These are phyloP conservation scores for Avena sativa DNA, from an alignment of 176 grass and related monocot species.

Conservation along the genomic window DNA sequence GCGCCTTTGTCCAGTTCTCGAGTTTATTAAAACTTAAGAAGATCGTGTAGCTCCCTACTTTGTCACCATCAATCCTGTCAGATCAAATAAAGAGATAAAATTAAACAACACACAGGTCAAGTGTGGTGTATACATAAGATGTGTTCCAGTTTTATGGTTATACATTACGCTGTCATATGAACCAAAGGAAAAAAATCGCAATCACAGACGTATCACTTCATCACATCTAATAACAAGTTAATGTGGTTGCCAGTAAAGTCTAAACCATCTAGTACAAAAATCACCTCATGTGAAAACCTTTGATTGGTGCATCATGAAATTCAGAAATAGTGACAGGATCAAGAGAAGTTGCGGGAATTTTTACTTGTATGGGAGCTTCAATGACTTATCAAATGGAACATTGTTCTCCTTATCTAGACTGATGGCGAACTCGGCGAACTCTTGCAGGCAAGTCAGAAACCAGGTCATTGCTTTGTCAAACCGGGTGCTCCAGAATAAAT, in stretches of 20 bases:
- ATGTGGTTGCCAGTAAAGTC: background rate
- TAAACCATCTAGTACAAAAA: background rate
- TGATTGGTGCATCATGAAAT: background rate
- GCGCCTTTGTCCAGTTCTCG: constrained; percentile 92
- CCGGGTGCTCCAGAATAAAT: constrained; percentile 97
- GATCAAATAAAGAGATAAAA: constrained; percentile 11
- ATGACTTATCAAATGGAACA: constrained; percentile 83
- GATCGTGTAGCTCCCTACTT: constrained; percentile 89
- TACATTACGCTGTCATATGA: background rate
- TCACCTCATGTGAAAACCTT: background rate
- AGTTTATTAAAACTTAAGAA: constrained; percentile 92
- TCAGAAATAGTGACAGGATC: background rate
- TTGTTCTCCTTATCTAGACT: constrained; percentile 84
- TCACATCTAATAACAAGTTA: background rate
- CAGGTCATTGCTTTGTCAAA: constrained; percentile 99
- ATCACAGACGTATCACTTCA: background rate
- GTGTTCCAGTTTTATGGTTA: constrained; percentile 1
- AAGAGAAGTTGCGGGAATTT: constrained; percentile 20
- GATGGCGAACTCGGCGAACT: constrained; percentile 85
- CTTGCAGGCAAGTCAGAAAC: constrained; percentile 93
- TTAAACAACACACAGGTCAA: background rate
- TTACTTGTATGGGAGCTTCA: constrained; percentile 94
- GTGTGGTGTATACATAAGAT: background rate
- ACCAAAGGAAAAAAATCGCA: background rate
- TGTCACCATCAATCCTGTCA: constrained; percentile 93